phyloP scores from a whole-genome alignment of 768 basidiomycete genomes.

The Kwoniella pini region DNA sequence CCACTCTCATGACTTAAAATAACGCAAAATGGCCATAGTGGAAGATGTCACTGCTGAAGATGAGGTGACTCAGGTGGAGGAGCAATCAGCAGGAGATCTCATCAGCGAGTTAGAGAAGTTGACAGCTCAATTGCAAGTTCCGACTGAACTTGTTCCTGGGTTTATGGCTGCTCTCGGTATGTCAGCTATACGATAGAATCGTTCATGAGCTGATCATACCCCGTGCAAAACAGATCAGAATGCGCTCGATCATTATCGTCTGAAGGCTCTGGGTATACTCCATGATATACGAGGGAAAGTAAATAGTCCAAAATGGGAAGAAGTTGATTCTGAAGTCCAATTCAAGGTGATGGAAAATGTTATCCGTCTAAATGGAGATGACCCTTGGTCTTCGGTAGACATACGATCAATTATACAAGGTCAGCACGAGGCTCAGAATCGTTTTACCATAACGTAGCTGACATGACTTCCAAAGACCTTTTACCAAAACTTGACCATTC shows the following conservation, averaged over 20 bases:
- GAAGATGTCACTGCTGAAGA: constrained; percentile 34
- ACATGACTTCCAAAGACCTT: constrained; percentile 3
- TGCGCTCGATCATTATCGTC: neutral
- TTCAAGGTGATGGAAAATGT: constrained; percentile 5
- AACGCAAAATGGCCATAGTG: constrained; percentile 29
- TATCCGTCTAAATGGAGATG: constrained; percentile 13
- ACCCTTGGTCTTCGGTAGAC: constrained; percentile 7
- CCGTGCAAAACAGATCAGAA: constrained; percentile 1
- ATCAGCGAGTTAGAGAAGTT: constrained; percentile 10
- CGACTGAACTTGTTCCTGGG: constrained; percentile 28
- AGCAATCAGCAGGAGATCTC: constrained; percentile 9
- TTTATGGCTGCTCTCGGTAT: constrained; percentile 29
- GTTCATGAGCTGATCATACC: neutral
- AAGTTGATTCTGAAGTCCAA: constrained; percentile 9
- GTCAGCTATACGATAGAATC: neutral
- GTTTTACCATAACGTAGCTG: too few relatives aligned
- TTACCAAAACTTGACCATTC: neutral
- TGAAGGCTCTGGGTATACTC: neutral
- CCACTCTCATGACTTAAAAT: neutral
- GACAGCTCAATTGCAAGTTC: constrained; percentile 20
- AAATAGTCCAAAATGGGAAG: constrained; percentile 1
- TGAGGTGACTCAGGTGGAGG: neutral
- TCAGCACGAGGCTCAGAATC: too few relatives aligned
- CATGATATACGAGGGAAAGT: neutral
- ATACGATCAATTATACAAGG: constrained; percentile 1